Evolutionary conservation across 176 grass and related monocot genomes (phyloP).

Genomic region (Pontederia crassipes): DNA sequence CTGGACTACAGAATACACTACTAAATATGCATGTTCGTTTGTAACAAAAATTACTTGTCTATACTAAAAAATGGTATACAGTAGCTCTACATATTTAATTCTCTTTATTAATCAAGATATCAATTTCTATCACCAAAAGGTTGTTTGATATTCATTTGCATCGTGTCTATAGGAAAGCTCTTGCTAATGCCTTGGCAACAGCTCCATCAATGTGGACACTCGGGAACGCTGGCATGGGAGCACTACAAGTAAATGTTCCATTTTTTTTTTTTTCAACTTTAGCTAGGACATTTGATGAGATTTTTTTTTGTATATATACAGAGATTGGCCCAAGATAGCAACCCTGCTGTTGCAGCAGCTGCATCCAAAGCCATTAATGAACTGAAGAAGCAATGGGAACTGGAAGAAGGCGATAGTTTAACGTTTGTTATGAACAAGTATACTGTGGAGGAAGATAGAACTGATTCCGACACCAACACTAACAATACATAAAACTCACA

Average conservation of each 20-base stretch:
- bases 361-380: conserved; percentile 79
- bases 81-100: no score
- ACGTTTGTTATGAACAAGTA: conserved; percentile 67
- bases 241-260: conserved; percentile 47
- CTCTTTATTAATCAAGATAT: no score
- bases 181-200: conserved; percentile 84
- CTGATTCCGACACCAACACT: not conserved
- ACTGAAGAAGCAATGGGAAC: conserved; percentile 80
- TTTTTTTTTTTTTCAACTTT: not conserved
- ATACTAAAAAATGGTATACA: no score
- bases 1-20: no score
- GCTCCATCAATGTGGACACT: conserved; percentile 98
- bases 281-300: not conserved
- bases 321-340: conserved; percentile 86
- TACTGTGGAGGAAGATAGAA: conserved; percentile 15
- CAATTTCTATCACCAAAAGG: no score
- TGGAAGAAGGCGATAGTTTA: conserved; percentile 91
- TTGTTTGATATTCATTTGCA: not conserved
- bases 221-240: conserved; percentile 94
- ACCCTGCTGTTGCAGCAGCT: conserved; percentile 56
- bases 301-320: conserved; percentile 24
- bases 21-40: no score
- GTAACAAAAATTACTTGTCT: no score
- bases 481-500: no score
- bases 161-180: conserved; percentile 73